Evolutionary conservation across 2,329 filamentous ascomycete species (phyloP), one percentile per base, ranked within the genome.

Genomic region (Ascosphaera aggregata): DNA sequence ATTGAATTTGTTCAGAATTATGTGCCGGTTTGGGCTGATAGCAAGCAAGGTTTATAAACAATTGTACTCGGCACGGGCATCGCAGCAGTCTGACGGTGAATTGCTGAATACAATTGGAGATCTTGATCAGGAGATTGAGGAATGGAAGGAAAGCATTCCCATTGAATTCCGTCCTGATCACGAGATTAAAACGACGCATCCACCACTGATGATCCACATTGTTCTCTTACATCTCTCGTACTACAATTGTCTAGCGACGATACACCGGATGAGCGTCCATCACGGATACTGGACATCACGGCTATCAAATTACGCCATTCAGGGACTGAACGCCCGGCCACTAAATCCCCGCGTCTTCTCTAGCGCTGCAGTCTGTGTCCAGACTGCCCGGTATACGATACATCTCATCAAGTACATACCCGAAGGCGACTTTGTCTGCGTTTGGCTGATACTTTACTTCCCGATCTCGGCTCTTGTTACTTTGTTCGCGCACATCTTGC

Each of bases 261-360:
- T 98, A 45, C 89, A 98, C 55, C 80, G 89, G 39, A 98, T 95
- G 89, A 92, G 82, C 34, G 80, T 95, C 20, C 89, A 95, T 49
- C 85, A 94, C 53, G 89, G 89, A 11, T 94, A 93, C 59, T 98
- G 89, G 89, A 95, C 86, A 1, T 94, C 81, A 51, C 73, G 89
- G 30, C 61, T 98, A 32, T 92, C 85, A 30, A 86, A 95, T 50
- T 95, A 84, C 51, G 89, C 89, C 13, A 89, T 95, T 41, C 81
- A 93, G 55, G 89, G 89, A 1, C 64, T 94, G 34, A 95, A 95
- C 54, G 77, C 85, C 0, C 70, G 79, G 45, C 85, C 89, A 1
- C 60, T 98, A 40, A 98, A 95, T 52, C 89, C 89, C 0, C 68
- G 89, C 47, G 80, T 98, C 7, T 98, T 94, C 58, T 84, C 85